phyloP scores from a whole-genome alignment of 2,329 filamentous ascomycete genomes.

The Tolypocladium ovalisporum region DNA sequence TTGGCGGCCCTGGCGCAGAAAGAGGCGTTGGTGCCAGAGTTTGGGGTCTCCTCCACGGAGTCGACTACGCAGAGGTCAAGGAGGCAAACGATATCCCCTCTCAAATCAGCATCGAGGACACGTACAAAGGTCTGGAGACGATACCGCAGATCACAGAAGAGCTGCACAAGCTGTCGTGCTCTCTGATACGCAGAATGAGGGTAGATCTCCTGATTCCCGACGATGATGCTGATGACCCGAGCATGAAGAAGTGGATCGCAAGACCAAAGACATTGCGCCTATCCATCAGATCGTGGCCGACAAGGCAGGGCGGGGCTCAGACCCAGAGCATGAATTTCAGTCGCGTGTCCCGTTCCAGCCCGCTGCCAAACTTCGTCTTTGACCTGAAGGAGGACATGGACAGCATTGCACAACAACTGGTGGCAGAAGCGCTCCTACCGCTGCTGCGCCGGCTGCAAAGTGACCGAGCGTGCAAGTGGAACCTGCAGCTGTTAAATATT shows the following conservation, averaged over 20 bases:
- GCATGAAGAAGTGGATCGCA: slow-evolving; percentile 55
- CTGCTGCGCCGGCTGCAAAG: slow-evolving; percentile 68
- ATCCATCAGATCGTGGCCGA: slow-evolving; percentile 53
- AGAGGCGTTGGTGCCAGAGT: slow-evolving; percentile 60
- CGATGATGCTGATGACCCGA: slow-evolving; percentile 18
- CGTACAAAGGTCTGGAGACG: slow-evolving; percentile 62
- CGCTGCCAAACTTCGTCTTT: slow-evolving; percentile 67
- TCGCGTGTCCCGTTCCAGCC: slow-evolving; percentile 64
- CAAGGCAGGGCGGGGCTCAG: slow-evolving; percentile 26
- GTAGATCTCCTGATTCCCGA: slow-evolving; percentile 56
- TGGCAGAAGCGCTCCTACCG: slow-evolving; percentile 55
- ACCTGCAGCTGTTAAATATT: slow-evolving; percentile 74
- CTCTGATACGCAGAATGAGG: slow-evolving; percentile 68
- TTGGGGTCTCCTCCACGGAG: slow-evolving; percentile 72
- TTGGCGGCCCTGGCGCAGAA: slow-evolving; percentile 59
- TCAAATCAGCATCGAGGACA: slow-evolving; percentile 93
- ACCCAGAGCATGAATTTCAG: slow-evolving; percentile 51
- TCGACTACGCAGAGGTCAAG: slow-evolving; percentile 65
- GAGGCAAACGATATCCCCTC: slow-evolving; percentile 61
- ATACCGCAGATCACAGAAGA: slow-evolving; percentile 55
- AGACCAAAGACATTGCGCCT: slow-evolving; percentile 73
- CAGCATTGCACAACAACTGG: slow-evolving; percentile 54
- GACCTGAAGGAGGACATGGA: slow-evolving; percentile 47
- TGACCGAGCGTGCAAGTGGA: slow-evolving; percentile 56
- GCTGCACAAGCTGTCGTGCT: slow-evolving; percentile 55